Evolutionary conservation across 139 green algal genomes (phyloP).

Genomic region (Diplosphaera chodatii): DNA sequence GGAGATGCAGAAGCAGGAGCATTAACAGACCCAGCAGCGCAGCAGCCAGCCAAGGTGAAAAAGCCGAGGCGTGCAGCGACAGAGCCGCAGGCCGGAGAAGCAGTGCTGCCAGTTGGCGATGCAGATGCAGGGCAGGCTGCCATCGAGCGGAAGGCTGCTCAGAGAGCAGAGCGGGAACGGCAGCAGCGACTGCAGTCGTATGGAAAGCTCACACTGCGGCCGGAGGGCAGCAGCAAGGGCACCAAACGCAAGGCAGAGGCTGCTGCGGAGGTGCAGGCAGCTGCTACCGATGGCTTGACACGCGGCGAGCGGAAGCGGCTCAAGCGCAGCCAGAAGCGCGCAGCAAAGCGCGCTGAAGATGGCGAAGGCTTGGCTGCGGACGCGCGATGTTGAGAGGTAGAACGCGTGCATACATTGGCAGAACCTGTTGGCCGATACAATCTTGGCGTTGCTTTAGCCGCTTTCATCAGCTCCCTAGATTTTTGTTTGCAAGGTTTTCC

Average conservation of each 20-base stretch:
- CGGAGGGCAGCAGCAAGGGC: conserved; percentile 3
- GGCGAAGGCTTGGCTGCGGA: background rate
- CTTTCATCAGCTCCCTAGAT: too few species aligned
- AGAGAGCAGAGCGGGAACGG: background rate
- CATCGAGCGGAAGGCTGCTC: background rate
- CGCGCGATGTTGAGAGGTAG: too few species aligned
- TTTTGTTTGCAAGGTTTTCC: too few species aligned
- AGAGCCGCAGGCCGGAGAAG: too few species aligned
- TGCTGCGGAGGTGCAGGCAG: background rate
- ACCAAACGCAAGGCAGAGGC: conserved; percentile 6
- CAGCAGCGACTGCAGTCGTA: conserved; percentile 22
- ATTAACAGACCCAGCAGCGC: background rate
- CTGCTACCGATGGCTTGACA: conserved; percentile 21
- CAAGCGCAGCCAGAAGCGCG: conserved; percentile 48
- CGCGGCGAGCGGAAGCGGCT: conserved; percentile 73
- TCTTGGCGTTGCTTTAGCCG: too few species aligned
- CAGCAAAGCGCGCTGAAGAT: conserved; percentile 14
- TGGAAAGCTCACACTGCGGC: conserved; percentile 14
- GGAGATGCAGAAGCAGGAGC: conserved; percentile 7
- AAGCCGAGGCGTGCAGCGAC: too few species aligned
- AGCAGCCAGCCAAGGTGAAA: too few species aligned
- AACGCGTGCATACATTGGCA: too few species aligned
- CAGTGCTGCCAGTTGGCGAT: background rate
- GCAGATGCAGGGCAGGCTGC: background rate
- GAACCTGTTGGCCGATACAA: too few species aligned